Evolutionary conservation across 768 basidiomycete species (phyloP), one percentile per base, ranked within the genome.

Genomic region (Rhizopogon vulgaris): DNA sequence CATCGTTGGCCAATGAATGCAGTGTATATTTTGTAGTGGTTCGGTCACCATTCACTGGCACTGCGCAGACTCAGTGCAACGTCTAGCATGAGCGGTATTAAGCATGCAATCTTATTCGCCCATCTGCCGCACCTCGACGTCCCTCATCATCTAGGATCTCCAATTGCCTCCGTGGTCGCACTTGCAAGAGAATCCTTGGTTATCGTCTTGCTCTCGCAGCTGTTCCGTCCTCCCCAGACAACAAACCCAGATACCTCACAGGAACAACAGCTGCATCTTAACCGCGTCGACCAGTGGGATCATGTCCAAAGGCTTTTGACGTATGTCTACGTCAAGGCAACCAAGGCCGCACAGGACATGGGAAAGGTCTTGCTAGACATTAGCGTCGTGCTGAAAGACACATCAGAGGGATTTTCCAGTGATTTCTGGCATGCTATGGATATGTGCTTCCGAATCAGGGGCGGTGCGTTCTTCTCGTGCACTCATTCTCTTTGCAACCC

Each of bases 291-390:
- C 15, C 66, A 65, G 28, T 97, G 87, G 83, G 71, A 81, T 48
- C 74, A 75, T 17, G 75, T 94, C 3, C 90, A 94, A 70, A 70
- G 77, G 9, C 76, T 94, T 41, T 75, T 97, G 55, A 89, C 89
- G 0, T 85, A 81, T 61, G 79, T 89, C 37, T 96, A 97, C 66
- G 87, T 90, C 3, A 85, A 87, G 58, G 87, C 90, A n/a, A 86
- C 86, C 12, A 83, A 79, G 59, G 78, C 82, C 38, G 86, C 88
- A 12, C 83, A 85, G 62, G 75, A 79, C 36, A 65, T 75, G 59
- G 80, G 80, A 63, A 86, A 82, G 56, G 70, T 92, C 38, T 74
- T 90, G 52, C 79, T 94, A 75, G 76, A 85, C 49, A 73, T 95
- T 43, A 85, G 90, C 59, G 87, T 95, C 12, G 69, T 90, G 41